Evolutionary conservation across 1,284 basidiomycete species (phyloP), one percentile per base, ranked within the genome.

Genomic region (Tilletiaria anomala): DNA sequence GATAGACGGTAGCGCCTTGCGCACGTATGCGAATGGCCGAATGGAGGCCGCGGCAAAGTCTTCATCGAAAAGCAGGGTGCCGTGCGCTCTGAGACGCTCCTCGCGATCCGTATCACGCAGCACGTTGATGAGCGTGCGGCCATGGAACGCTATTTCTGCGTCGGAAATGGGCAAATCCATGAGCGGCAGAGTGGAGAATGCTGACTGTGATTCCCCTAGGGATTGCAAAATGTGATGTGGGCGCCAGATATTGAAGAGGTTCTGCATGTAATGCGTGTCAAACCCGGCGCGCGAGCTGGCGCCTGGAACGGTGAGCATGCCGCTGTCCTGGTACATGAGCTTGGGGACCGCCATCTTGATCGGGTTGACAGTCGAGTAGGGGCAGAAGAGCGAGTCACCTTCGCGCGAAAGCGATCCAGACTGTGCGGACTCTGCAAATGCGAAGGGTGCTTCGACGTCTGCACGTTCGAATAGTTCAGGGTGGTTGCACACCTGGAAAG

Each of bases 401-500:
- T 96, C 86, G 23, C 91, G 78, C 37, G 76, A 74, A 15, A 91
- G 70, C 29, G 82, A 80, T 6, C 82, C 83, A 10, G 88, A 81
- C 40, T 77, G 77, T 35, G 83, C 83, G 65, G 84, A 96, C 10
- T 74, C 72, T 39, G 80, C 78, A 61, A 97, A 91, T 2, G 87
- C 82, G 63, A 86, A 83, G 1, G 93, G 89, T 2, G 89, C 83
- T 10, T 81, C 76, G 23, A 97, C 91, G 63, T 97, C 93, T 23
- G 91, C 89, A 17, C 93, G 80, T 68, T 97, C 89, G 62, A 99
- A 97, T 33, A 99, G 75, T 67, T 97, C 93, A 0, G 93, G 93
- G 60, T 99, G 93, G 61, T 96, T 97, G 75, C 91, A 97, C 50
- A 96, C 87, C n/a, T n/a, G n/a, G n/a, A n/a, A n/a, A n/a, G 80